Evolutionary conservation across 176 grass and related monocot genomes (phyloP), one percentile per base, ranked within the genome.

Genomic region (Dendrocalamus sinicus): DNA sequence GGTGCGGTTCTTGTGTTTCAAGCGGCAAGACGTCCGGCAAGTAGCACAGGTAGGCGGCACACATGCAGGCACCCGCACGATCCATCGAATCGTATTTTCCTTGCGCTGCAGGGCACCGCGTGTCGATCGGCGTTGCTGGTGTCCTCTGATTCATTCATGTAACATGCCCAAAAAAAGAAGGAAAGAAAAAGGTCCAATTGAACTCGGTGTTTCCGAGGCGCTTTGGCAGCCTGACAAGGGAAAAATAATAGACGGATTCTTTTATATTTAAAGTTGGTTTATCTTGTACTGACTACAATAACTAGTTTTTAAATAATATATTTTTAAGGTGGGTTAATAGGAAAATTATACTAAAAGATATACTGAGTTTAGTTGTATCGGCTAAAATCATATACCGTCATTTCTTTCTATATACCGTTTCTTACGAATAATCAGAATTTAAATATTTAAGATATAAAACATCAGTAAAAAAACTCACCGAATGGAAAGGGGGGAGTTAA

Each of bases 391-490:
- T 5, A 39, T 39, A 5, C 0, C 5, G 5, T 4, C 5, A 5
- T 39, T 39, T 39, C 0, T 39, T 0, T 39, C 4, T 39, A 0
- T 0, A 39, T 39, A 39, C 3, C 5, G 0, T 39, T 4, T 5
- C 4, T 39, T 0, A 5, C 0, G 0, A 39, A 39, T 0, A 39
- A 39, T 5, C 0, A 39, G 0, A 39, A 39, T 39, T 39, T 39
- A 39, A 39, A 39, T 5, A 39, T 5, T 39, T 5, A 4, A 39
- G 4, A 0, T 1, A 39, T 39, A 37, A 37, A 4, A 3, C 4
- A 37, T 2, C 30, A 30, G n/a, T n/a, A n/a, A 30, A 30, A 30
- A 30, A 30, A 30, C 28, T 30, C 26, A 26, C 26, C 26, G n/a
- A n/a, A n/a, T n/a, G n/a, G n/a, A 41, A 72, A 51, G 40, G 6